Evolutionary conservation across 2,329 filamentous ascomycete species (phyloP).

Genomic region (Alternaria triticina): DNA sequence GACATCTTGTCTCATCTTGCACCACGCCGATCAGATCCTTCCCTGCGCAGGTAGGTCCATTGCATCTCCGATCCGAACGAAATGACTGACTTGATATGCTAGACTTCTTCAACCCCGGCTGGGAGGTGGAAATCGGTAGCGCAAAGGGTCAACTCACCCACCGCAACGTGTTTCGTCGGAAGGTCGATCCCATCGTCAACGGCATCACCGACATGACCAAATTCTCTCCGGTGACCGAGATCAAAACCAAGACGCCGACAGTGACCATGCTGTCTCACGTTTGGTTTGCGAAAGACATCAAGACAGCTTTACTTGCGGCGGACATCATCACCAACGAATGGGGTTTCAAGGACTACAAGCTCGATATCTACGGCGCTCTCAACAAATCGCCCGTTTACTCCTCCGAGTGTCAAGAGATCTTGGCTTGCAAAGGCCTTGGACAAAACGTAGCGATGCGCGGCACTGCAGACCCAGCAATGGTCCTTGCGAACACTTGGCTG

Average conservation of each 20-base stretch:
- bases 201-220: conserved; percentile 69
- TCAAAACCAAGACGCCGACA: conserved; percentile 64
- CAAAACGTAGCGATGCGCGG: conserved; percentile 60
- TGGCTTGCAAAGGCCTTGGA: conserved; percentile 61
- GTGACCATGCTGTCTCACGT: conserved; percentile 71
- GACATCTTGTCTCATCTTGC: conserved; percentile 50
- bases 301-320: conserved; percentile 67
- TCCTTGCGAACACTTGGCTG: conserved; percentile 52
- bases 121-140: conserved; percentile 68
- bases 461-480: conserved; percentile 60
- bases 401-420: conserved; percentile 64
- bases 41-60: conserved; percentile 40
- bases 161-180: conserved; percentile 63
- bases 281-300: conserved; percentile 67
- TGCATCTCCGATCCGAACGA: background rate
- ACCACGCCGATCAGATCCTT: conserved; percentile 63
- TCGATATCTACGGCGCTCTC: conserved; percentile 68
- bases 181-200: conserved; percentile 70
- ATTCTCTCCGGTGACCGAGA: conserved; percentile 65
- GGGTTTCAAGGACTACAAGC: conserved; percentile 69
- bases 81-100: conserved; percentile 38
- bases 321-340: conserved; percentile 71
- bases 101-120: conserved; percentile 69
- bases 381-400: conserved; percentile 68
- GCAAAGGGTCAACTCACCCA: conserved; percentile 63